A percentile compares a stretch with the other conserved stretches of the same genome.
Evolutionary conservation across 192 early-diverging fungal genomes (phyloP).

Genomic region (Piromyces sp.): DNA sequence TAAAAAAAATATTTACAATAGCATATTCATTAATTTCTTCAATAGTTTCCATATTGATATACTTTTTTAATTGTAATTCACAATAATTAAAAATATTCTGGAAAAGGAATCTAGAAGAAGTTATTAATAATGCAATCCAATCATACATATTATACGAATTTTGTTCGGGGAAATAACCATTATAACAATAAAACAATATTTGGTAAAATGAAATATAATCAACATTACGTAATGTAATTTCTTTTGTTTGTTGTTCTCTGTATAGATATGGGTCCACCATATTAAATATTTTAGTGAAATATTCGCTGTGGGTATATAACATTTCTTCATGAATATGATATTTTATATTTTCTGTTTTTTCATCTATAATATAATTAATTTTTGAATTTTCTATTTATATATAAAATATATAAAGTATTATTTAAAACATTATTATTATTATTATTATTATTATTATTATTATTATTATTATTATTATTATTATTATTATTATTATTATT

Average conservation of each 20-base stretch:
- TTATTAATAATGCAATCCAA: background rate
- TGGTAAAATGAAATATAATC: background rate
- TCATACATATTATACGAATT: background rate
- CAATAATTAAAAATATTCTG: background rate
- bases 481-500: too few species aligned
- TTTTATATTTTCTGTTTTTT: background rate
- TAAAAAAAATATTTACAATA: background rate
- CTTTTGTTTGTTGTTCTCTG: background rate
- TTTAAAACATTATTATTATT: too few species aligned
- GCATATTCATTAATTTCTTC: background rate
- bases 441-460: too few species aligned
- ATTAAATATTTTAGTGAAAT: background rate
- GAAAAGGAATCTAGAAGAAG: background rate
- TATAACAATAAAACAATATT: background rate
- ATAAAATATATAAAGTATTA: too few species aligned
- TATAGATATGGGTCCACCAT: background rate
- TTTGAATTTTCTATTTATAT: too few species aligned
- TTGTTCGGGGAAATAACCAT: background rate
- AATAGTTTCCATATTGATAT: background rate
- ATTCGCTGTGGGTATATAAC: background rate
- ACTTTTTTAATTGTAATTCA: background rate
- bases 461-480: too few species aligned
- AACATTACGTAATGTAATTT: background rate
- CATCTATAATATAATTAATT: background rate
- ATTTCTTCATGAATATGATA: background rate